phyloP scores from a whole-genome alignment of 2,329 filamentous ascomycete species.

The Aspergillus floridensis region DNA sequence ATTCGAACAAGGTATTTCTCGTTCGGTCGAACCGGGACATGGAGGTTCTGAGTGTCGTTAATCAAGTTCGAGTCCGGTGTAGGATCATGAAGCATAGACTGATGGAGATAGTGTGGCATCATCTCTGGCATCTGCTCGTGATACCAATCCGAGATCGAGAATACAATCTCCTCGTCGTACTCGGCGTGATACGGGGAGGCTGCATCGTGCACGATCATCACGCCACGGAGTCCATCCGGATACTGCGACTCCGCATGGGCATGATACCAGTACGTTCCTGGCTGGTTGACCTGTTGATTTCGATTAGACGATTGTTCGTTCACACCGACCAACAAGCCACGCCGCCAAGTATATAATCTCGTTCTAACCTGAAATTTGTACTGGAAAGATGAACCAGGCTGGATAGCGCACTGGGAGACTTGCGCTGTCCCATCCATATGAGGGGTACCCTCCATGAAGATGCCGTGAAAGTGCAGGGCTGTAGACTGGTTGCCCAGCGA shows the following conservation, averaged over 20 bases:
- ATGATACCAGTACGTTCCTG: background rate
- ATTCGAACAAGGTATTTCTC: slow-evolving; percentile 70
- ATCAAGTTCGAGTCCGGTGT: slow-evolving; percentile 66
- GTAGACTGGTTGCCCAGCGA: background rate
- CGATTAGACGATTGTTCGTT: background rate
- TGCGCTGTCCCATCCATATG: background rate
- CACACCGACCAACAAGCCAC: too few species aligned
- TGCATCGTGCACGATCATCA: background rate
- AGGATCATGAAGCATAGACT: slow-evolving; percentile 56
- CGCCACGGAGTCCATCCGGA: background rate
- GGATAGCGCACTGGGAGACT: background rate
- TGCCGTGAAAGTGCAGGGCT: background rate
- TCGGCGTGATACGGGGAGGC: slow-evolving; percentile 18
- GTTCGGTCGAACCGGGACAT: slow-evolving; percentile 58
- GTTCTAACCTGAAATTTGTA: background rate
- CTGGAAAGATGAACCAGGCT: background rate
- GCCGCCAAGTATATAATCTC: too few species aligned
- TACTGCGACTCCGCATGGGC: background rate
- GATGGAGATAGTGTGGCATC: slow-evolving; percentile 47
- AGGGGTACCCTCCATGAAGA: background rate
- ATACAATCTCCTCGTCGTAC: slow-evolving; percentile 59
- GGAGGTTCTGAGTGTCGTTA: slow-evolving; percentile 65
- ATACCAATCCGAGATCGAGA: slow-evolving; percentile 72
- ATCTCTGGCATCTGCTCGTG: slow-evolving; percentile 54
- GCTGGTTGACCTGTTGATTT: background rate